Conservation (phyloP, 257 asterid genomes). For the Scutellaria baicalensis region DNA sequence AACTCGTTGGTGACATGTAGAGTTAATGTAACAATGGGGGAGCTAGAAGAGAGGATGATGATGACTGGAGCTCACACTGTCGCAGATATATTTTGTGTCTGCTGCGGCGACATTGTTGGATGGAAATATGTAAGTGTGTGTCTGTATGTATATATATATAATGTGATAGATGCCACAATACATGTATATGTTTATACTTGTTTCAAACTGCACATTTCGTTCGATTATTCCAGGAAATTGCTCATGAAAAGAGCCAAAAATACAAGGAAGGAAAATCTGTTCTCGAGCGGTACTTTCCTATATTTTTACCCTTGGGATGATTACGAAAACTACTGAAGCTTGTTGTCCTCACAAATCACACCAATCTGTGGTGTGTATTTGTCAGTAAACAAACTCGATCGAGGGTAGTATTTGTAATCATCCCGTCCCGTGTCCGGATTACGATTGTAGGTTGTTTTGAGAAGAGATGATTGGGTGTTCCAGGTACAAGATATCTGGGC, state of each 20-base stretch:
- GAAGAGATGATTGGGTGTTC: neutral
- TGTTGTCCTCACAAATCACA: neutral
- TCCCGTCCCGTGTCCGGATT: too few species aligned
- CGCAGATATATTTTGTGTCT: conserved; percentile 68
- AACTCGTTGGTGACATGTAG: conserved; percentile 20
- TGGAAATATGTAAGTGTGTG: conserved; percentile 61
- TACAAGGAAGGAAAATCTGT: conserved; percentile 90
- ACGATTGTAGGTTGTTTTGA: neutral
- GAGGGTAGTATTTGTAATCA: neutral
- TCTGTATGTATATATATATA: neutral
- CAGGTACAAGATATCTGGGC: conserved; percentile 66
- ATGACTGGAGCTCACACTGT: conserved; percentile 65
- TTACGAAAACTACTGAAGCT: neutral
- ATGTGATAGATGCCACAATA: too few species aligned
- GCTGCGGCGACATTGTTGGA: conserved; percentile 61
- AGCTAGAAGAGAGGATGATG: conserved; percentile 67
- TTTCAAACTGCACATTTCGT: neutral
- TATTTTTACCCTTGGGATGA: neutral
- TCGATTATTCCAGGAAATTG: conserved; percentile 39
- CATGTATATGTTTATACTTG: neutral
- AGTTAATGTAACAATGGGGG: conserved; percentile 49
- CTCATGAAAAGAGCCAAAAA: conserved; percentile 66
- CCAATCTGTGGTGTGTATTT: neutral
- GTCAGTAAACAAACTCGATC: too few species aligned
- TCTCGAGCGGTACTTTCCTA: conserved; percentile 56